Base-by-base conservation (phyloP, 202 grass and related monocot genomes). In the Brachypodium distachyon region DNA sequence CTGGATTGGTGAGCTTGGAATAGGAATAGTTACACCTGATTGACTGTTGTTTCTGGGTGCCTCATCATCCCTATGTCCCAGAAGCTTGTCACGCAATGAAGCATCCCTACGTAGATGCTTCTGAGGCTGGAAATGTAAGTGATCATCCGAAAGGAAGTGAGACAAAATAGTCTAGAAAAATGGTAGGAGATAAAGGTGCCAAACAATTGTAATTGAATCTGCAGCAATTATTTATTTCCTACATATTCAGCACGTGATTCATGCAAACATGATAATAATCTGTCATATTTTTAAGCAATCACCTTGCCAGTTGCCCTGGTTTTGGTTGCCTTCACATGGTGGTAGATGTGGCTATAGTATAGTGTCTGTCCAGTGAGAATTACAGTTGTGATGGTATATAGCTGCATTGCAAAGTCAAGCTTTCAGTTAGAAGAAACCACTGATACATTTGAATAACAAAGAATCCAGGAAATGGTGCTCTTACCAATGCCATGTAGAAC, bases 401-500 rank as follows among this genome's bases (percentile, higher is more conserved):
- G 80, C 96, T 99, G 89, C 87, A 96, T 66, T 85, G 37, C 69
- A 60, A 78, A 43, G 66, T 39, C 25, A 67, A 60, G 48, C 77
- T 69, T 43, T 44, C 54, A 44, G 16, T 66, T 46, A 46, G 62
- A 44, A 44, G 69, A 25, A 32, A 67, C 48, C 26, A 22, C 26
- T 25, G 18, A 56, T n/a, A 60, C 40, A 77, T 46, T 26, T 36
- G 52, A 73, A 59, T 56, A 61, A 21, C 6, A 26, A 1, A n/a
- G 57, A 67, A 29, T 83, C 18, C 2, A 77, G 5, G 40, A 73
- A 70, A 21, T 73, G 26, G 29, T 53, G 23, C 66, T 22, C 92
- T 95, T 78, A 95, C 96, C 87, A 99, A 52, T 55, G 96, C 96
- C 87, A 90, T 77, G 74, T 93, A 99, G 64, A 95, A 99, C 65